A percentile compares a stretch with the other conserved stretches of the same genome.
phyloP scores from a whole-genome alignment of 352 stramenopile genomes.

The Phytophthora fragariae region DNA sequence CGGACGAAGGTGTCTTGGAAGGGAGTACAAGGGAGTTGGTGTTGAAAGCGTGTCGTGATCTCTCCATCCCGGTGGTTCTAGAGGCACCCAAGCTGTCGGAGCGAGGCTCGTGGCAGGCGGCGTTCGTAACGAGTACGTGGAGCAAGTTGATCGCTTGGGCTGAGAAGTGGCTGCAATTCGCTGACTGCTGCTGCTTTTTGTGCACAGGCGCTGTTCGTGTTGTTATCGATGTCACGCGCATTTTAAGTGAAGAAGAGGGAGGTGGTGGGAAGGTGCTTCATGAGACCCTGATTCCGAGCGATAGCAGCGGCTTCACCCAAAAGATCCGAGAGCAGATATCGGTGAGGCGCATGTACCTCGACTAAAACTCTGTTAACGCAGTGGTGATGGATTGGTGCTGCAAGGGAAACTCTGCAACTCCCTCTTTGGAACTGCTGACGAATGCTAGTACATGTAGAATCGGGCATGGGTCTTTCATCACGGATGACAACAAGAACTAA shows the following conservation, averaged over 20 bases:
- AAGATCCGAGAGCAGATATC: conserved; percentile 37
- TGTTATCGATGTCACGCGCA: conserved; percentile 38
- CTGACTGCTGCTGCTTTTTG: conserved; percentile 7
- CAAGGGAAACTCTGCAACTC: too few species aligned
- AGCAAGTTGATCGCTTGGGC: neutral
- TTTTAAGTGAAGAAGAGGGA: conserved; percentile 23
- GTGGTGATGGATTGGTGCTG: too few species aligned
- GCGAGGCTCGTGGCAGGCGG: conserved; percentile 57
- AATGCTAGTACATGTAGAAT: too few species aligned
- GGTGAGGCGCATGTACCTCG: conserved; percentile 28
- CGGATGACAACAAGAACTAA: too few species aligned
- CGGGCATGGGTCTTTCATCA: too few species aligned
- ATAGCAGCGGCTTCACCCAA: conserved; percentile 25
- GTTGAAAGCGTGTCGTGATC: conserved; percentile 58
- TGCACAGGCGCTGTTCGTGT: conserved; percentile 37
- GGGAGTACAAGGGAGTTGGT: conserved; percentile 76
- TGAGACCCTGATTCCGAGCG: conserved; percentile 31
- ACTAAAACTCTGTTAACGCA: conserved; percentile 5
- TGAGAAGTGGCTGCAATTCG: neutral
- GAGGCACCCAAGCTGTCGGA: conserved; percentile 65
- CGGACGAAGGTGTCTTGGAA: conserved; percentile 49
- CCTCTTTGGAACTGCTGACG: too few species aligned
- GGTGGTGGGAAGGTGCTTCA: neutral
- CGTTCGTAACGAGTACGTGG: conserved; percentile 78
- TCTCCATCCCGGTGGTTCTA: conserved; percentile 66